Percentiles rank a stretch among this genome's conserved stretches.
Conservation (phyloP, 176 grass and related monocot species). For the Carex pumila region DNA sequence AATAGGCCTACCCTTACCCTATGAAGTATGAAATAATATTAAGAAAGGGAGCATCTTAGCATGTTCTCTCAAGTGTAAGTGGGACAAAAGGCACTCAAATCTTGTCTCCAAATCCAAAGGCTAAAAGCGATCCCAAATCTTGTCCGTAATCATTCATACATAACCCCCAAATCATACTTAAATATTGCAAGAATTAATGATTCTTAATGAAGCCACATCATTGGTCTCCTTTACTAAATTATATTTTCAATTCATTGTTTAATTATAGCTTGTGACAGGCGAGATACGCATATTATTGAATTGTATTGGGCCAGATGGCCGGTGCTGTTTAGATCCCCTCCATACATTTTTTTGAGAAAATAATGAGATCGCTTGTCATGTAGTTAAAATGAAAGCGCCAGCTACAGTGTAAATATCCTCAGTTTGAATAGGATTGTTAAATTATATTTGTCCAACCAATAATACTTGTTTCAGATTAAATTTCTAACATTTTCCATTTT, state of each 20-base stretch:
- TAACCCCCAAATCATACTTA: background rate
- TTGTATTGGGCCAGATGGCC: background rate
- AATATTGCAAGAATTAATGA: background rate
- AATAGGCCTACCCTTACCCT: background rate
- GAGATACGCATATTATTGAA: background rate
- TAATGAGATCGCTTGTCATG: background rate
- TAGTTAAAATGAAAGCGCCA: background rate
- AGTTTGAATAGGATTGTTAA: too few relatives aligned
- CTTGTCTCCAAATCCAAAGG: constrained; percentile 23
- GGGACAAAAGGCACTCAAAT: constrained; percentile 22
- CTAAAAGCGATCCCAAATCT: constrained; percentile 15
- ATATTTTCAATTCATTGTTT: background rate
- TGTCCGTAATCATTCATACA: constrained; percentile 20
- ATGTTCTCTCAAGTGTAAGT: constrained; percentile 20
- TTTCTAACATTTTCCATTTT: background rate
- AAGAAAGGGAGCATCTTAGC: constrained; percentile 11
- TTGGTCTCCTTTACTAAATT: constrained; percentile 2
- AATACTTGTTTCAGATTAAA: background rate
- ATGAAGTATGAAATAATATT: constrained; percentile 8
- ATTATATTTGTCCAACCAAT: background rate
- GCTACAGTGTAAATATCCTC: background rate
- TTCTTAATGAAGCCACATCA: constrained; percentile 24
- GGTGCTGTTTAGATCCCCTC: background rate
- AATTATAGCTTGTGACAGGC: background rate
- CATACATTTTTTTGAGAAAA: background rate